Conservation (phyloP, 2,329 filamentous ascomycete species). For the Fusarium kyushuense region DNA sequence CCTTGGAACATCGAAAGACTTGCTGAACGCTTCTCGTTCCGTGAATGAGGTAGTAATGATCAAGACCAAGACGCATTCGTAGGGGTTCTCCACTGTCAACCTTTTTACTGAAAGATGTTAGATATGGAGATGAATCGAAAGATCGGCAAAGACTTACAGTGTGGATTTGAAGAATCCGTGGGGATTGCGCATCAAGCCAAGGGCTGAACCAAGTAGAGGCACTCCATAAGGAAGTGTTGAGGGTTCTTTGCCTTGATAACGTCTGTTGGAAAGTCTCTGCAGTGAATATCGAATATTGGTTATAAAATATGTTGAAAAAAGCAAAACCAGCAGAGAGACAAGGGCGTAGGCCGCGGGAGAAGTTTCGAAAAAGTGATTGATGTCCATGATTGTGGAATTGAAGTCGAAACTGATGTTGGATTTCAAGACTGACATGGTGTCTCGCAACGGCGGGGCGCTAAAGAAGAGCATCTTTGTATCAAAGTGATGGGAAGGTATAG, state of each 20-base stretch:
- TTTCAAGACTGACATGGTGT: neutral
- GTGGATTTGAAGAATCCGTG: slow-evolving; percentile 39
- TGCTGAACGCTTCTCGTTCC: slow-evolving; percentile 39
- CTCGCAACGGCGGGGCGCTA: slow-evolving; percentile 10
- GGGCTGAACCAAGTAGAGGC: slow-evolving; percentile 33
- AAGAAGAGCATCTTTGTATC: slow-evolving; percentile 10
- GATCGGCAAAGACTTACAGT: slow-evolving; percentile 3
- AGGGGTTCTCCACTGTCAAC: slow-evolving; percentile 34
- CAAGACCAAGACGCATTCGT: slow-evolving; percentile 36
- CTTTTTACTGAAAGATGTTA: slow-evolving; percentile 19
- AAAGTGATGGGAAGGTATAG: neutral
- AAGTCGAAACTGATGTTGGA: neutral
- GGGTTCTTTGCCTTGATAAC: slow-evolving; percentile 37
- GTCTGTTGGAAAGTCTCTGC: slow-evolving; percentile 26
- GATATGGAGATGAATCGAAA: accelerated
- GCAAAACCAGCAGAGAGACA: slow-evolving; percentile 7
- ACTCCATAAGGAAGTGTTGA: slow-evolving; percentile 34
- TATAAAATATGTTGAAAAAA: slow-evolving; percentile 32
- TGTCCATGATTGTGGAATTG: slow-evolving; percentile 12
- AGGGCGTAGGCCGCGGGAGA: slow-evolving; percentile 6
- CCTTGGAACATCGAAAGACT: slow-evolving; percentile 40
- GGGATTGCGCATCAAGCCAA: slow-evolving; percentile 35
- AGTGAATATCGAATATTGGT: slow-evolving; percentile 33
- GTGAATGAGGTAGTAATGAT: slow-evolving; percentile 40
- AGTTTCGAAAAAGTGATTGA: neutral